Conservation (phyloP, 2,329 filamentous ascomycete genomes). For the Emmonsiellopsis sp. region DNA sequence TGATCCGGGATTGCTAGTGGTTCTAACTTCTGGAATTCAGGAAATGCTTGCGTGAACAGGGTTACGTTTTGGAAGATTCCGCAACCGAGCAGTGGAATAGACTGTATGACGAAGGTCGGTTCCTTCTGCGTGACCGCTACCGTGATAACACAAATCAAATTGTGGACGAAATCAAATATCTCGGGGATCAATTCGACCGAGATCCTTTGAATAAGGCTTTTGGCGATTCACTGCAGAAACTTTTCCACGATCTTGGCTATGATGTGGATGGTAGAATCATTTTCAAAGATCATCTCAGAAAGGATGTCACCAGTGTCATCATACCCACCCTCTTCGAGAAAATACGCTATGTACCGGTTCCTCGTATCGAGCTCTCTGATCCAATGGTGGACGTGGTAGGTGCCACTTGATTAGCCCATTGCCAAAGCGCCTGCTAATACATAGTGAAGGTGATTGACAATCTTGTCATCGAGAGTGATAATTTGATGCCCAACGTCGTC, state of each 20-base stretch:
- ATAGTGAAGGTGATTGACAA: slow-evolving; percentile 64
- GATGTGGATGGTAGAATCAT: slow-evolving; percentile 72
- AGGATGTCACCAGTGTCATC: slow-evolving; percentile 80
- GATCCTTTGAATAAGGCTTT: slow-evolving; percentile 83
- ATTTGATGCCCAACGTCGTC: slow-evolving; percentile 85
- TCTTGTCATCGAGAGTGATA: slow-evolving; percentile 88
- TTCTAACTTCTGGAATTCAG: slow-evolving; percentile 26
- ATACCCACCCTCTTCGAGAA: slow-evolving; percentile 74
- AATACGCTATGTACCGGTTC: slow-evolving; percentile 81
- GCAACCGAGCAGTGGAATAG: slow-evolving; percentile 74
- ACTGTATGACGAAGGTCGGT: slow-evolving; percentile 76
- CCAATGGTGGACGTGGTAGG: slow-evolving; percentile 62
- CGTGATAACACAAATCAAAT: slow-evolving; percentile 75
- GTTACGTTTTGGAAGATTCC: slow-evolving; percentile 75
- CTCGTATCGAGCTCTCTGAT: slow-evolving; percentile 87
- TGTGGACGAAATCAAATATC: slow-evolving; percentile 80
- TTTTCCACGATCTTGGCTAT: slow-evolving; percentile 84
- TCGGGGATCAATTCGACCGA: slow-evolving; percentile 79
- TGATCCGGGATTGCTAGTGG: not conserved
- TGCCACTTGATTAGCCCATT: slow-evolving; percentile 1
- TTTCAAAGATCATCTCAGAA: slow-evolving; percentile 89
- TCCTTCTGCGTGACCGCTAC: slow-evolving; percentile 82
- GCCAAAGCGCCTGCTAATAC: not conserved
- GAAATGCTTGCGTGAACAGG: slow-evolving; percentile 76
- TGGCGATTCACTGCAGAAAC: slow-evolving; percentile 62